Evolutionary conservation across 345 rosid genomes (phyloP), one percentile per base, ranked within the genome.

Genomic region (Adansonia digitata): DNA sequence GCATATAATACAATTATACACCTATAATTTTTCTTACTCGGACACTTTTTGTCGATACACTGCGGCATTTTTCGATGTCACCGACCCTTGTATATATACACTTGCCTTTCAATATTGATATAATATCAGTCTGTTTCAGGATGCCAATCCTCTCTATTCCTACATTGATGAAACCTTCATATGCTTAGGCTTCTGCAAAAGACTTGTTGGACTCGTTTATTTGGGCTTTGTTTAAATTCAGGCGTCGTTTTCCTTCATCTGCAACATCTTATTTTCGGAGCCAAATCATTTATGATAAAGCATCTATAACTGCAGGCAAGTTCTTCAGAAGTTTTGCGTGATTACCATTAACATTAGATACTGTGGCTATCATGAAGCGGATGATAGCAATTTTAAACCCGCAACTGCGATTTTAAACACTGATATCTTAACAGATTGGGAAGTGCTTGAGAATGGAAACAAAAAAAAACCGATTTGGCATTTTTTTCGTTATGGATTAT

Each of bases 21-120:
- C 52, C 17, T 49, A 45, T 42, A 14, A 55, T 35, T 64, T 57
- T 17, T 43, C 8, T 12, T 57, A 13, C 63, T 56, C 3, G 8
- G 49, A 7, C 55, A 52, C 39, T 12, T 70, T 39, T 35, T 71
- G 74, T 68, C 39, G 22, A 74, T 81, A 55, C 31, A 67, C 40
- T 63, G 46, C 61, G 18, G 68, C 81, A 56, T 71, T 46, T 52
- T 76, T 42, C n/a, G 29, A 27, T 39, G n/a, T 31, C 74, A 63
- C 78, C 0, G 24, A 79, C 72, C 71, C 69, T 20, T 85, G 86
- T 85, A 83, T 62, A 81, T 83, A 81, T 55, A n/a, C 51, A 79
- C 69, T 66, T 61, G 48, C 45, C 34, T 45, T 71, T 71, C 20
- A 20, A 49, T 18, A 69, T 63, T 40, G 51, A 52, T 52, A 42